A percentile compares a stretch with the other conserved stretches of the same genome.
These are phyloP conservation scores for Colletotrichum cuscutae DNA, from an alignment of 2,329 filamentous ascomycete genomes.

Conservation along the genomic window DNA sequence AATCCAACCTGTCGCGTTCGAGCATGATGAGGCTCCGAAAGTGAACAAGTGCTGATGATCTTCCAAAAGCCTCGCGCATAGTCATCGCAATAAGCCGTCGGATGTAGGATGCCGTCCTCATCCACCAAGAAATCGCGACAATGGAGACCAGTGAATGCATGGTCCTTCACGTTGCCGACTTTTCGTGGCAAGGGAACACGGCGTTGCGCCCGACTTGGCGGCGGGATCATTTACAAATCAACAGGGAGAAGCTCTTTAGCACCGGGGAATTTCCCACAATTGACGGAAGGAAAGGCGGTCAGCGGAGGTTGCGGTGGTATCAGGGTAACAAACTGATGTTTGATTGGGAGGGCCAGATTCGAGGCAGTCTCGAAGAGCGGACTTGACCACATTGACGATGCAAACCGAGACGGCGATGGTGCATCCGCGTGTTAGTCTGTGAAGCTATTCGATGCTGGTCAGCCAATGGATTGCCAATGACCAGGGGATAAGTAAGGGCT, in stretches of 20 bases:
- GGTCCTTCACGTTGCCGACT: background rate
- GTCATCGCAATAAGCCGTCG: background rate
- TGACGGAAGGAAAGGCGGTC: background rate
- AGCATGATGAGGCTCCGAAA: background rate
- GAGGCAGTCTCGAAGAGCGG: constrained; percentile 1
- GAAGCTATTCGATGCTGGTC: constrained; percentile 1
- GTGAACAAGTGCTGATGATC: background rate
- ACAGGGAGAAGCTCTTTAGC: background rate
- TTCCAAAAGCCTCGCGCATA: background rate
- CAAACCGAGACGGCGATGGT: constrained; percentile 9
- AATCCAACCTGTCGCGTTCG: constrained; percentile 22
- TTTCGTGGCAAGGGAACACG: background rate
- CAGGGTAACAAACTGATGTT: background rate
- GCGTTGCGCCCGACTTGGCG: background rate
- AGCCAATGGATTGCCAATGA: constrained; percentile 30
- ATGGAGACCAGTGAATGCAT: background rate
- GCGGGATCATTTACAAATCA: background rate
- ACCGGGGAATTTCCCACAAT: background rate
- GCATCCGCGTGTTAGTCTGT: constrained; percentile 5
- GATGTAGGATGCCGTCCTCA: background rate
- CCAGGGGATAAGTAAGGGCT: constrained; percentile 3
- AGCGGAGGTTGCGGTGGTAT: background rate
- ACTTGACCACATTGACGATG: constrained; percentile 6
- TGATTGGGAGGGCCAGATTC: background rate
- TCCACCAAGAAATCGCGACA: background rate